Base-by-base conservation (phyloP, 352 stramenopile species). In the Blastocystis sp. region DNA sequence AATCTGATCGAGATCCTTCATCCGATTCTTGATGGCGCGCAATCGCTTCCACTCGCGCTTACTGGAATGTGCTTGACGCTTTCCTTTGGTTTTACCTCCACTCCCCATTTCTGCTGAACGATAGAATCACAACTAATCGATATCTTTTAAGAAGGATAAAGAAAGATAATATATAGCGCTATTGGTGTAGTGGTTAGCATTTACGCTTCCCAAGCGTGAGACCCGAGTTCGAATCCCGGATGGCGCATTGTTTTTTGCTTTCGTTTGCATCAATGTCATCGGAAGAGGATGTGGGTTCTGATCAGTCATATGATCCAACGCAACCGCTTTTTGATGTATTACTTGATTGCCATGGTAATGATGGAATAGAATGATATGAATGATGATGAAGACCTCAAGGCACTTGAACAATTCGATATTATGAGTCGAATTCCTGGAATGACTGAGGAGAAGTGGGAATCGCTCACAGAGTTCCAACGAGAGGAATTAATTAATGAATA, bases 111-210 rank as follows among this genome's bases (percentile, higher is more conserved):
- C 49, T 0, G 21, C 11, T 52, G 24, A 1, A 32, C 11, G 0
- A 42, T 3, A 19, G 49, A 21, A 24, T 9, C 51, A 32, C 49
- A 7, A 52, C 39, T 49, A n/a, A 39, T 21, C 39, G 27, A 52
- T 46, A 46, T 46, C 39, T 46, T 46, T 46, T 46, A 46, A 9
- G 39, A 9, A 46, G 39, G 39, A 6, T 61, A 9, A n/a, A 59
- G n/a, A 32, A 9, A 37, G 21, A 35, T 0, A 14, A 35, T 6
- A 42, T 24, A 46, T 24, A 57, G 77, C 77, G 56, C 77, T 43
- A 87, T 78, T 87, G 65, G 77, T 87, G 77, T 87, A 87, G 77
- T 87, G 77, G 77, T 87, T 87, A 87, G 77, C 77, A 87, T 87
- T 87, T 87, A 78, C 77, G 77, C 77, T 87, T 87, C 77, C 77